Conservation (phyloP, 106 monocot species). For the Phalaenopsis aphrodite region DNA sequence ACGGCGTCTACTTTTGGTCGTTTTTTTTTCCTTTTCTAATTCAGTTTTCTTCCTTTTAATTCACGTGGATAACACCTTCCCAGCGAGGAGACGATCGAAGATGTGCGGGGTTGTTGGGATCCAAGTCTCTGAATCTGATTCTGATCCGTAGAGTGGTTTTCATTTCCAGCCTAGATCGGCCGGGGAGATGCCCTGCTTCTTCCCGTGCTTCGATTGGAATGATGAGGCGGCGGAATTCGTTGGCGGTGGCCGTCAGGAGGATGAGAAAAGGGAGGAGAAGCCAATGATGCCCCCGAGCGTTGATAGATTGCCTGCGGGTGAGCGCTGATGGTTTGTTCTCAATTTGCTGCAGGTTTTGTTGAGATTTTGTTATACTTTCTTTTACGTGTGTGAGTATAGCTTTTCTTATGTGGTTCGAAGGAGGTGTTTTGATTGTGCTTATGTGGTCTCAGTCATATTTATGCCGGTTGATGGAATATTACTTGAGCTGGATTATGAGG, state of each 20-base stretch:
- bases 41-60: neutral
- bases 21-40: too few relatives aligned
- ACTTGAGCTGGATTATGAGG: neutral
- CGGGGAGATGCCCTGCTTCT: constrained; percentile 11
- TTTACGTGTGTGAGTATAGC: neutral
- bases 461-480: neutral
- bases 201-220: constrained; percentile 11
- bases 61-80: neutral
- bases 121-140: neutral
- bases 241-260: neutral
- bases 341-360: neutral
- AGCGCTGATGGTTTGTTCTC: neutral
- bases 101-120: neutral
- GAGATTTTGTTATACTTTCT: neutral
- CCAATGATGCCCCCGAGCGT: constrained; percentile 7
- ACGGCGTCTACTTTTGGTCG: neutral
- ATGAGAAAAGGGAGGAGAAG: constrained; percentile 13
- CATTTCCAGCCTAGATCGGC: neutral
- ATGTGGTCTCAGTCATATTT: neutral
- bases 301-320: neutral
- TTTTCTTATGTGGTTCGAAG: neutral
- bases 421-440: neutral
- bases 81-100: constrained; percentile 1
- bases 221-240: neutral
- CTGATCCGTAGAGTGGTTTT: neutral